Percentiles rank a stretch among this genome's conserved stretches.
Conservation (phyloP, 1,139 yeast species). For the Suhomyces choctaworum region DNA sequence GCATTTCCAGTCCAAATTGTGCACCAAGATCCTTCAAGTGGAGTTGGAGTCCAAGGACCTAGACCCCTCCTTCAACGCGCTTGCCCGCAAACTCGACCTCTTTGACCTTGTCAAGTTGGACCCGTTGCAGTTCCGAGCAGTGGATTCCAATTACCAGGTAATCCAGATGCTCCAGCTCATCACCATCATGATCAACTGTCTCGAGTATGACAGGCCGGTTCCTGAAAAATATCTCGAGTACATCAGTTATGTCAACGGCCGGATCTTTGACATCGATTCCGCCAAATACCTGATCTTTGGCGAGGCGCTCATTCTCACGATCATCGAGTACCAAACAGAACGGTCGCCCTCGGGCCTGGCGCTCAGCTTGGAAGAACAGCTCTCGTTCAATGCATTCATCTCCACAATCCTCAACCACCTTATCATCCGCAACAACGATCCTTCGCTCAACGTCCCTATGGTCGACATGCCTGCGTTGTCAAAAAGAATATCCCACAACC, state of each 20-base stretch:
- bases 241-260: conserved; percentile 20
- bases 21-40: conserved; percentile 11
- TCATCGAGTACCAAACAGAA: conserved; percentile 16
- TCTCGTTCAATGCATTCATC: conserved; percentile 13
- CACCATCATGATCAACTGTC: conserved; percentile 19
- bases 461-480: background rate
- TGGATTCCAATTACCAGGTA: conserved; percentile 21
- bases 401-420: conserved; percentile 21
- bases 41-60: conserved; percentile 6
- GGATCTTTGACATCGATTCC: conserved; percentile 22
- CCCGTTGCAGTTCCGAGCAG: conserved; percentile 13
- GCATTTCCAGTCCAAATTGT: conserved; percentile 9
- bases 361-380: conserved; percentile 13
- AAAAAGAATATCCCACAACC: background rate
- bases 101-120: conserved; percentile 10
- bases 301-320: conserved; percentile 22
- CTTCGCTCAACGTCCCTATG: conserved; percentile 4
- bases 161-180: conserved; percentile 21
- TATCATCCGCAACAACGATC: conserved; percentile 10
- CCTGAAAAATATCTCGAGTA: conserved; percentile 16
- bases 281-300: conserved; percentile 23
- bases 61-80: conserved; percentile 1
- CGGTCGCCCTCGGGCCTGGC: background rate
- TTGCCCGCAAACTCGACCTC: conserved; percentile 11
- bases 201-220: conserved; percentile 17